Evolutionary conservation across 257 asterid genomes (phyloP), one percentile per base, ranked within the genome.

Genomic region (Solanum peruvianum): DNA sequence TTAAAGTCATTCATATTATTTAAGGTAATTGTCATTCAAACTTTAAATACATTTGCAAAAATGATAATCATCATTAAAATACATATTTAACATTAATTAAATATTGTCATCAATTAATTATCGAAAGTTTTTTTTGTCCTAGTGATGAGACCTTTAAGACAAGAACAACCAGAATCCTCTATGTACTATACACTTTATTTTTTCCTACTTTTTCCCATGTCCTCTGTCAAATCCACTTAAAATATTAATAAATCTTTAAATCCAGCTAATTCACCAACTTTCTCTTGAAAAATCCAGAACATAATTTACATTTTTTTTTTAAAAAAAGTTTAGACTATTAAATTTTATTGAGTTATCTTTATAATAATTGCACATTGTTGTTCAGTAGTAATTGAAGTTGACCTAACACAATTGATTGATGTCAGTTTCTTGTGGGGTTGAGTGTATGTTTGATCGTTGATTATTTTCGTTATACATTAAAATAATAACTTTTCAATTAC

Each of bases 51-150:
- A 52, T 49, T 52, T 52, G 6, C 1, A 16, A 52, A 21, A 52
- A 9, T 52, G 60, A 9, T 52, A 16, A 16, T 52, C 2, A 52
- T 52, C 1, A 0, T 6, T 52, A 52, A 52, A 52, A 52, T 52
- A 0, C 9, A 52, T 16, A 52, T 52, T 52, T 52, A 52, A 16
- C 0, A 52, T 52, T 0, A 52, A 16, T 52, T 16, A 52, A 6
- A 0, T 52, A 52, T 52, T 52, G 0, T 16, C 4, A 52, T 52
- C 18, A 52, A 52, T 52, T 52, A 49, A 52, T 52, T 52, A 52
- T 0, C 5, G 0, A 1, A 1, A 35, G 1, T 6, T 37, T 5
- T 37, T 37, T 37, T 37, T 37, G 1, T 1, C 39, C 0, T 5
- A 6, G 42, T 39, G n/a, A 52, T 18, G 23, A 52, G 62, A 52